Evolutionary conservation across 495 filamentous ascomycete species (phyloP).

Genomic region (Cudoniella acicularis): DNA sequence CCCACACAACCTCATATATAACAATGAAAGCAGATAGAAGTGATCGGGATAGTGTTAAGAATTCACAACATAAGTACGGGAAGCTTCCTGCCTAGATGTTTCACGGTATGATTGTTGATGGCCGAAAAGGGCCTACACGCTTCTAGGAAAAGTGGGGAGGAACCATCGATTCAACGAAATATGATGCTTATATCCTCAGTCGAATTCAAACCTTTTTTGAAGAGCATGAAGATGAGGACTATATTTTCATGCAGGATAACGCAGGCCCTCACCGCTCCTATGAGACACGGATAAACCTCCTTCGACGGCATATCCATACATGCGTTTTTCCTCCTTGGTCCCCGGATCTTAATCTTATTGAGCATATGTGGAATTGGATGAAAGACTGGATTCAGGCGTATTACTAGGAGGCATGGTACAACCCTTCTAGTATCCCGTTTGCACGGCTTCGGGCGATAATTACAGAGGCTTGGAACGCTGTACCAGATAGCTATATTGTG

Average conservation of each 20-base stretch:
- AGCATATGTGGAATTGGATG: no score
- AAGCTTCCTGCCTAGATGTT: slow-evolving; percentile 27
- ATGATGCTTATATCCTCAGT: no score
- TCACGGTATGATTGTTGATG: slow-evolving; percentile 23
- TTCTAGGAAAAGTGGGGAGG: slow-evolving; percentile 32
- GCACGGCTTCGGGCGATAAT: neutral
- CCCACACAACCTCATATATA: neutral
- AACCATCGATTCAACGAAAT: slow-evolving; percentile 12
- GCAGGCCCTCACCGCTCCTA: no score
- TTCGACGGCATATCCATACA: no score
- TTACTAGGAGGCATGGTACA: neutral
- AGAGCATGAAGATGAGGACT: no score
- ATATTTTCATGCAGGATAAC: no score
- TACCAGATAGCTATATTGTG: neutral
- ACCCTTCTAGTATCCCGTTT: slow-evolving; percentile 16
- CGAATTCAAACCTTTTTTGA: no score
- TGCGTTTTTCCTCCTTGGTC: no score
- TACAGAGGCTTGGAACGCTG: neutral
- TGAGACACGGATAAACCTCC: no score
- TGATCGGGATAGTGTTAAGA: neutral
- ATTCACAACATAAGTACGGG: slow-evolving; percentile 2
- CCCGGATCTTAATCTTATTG: no score
- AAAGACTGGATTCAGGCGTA: no score
- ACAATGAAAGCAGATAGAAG: neutral
- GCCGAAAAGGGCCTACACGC: slow-evolving; percentile 22